Evolutionary conservation across 2,329 filamentous ascomycete genomes (phyloP).

Genomic region (Diaporthe aspalathi): DNA sequence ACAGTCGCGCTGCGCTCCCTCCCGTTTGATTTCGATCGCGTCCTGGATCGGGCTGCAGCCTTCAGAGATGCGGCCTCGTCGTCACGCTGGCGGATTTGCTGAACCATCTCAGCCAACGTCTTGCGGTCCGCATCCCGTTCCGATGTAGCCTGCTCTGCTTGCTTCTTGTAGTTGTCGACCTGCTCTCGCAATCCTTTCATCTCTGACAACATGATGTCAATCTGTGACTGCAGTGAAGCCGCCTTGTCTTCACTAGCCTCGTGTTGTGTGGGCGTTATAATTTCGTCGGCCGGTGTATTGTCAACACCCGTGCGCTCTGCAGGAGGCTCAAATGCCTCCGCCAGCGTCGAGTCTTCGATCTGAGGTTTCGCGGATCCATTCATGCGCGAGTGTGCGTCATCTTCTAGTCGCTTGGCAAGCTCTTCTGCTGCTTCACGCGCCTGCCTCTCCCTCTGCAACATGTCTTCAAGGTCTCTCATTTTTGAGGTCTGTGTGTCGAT

Average conservation of each 20-base stretch:
- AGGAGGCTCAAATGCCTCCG: slow-evolving; percentile 60
- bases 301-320: slow-evolving; percentile 45
- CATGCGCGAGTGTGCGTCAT: slow-evolving; percentile 57
- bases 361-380: slow-evolving; percentile 54
- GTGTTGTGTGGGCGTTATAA: slow-evolving; percentile 45
- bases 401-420: slow-evolving; percentile 76
- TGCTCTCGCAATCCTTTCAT: slow-evolving; percentile 85
- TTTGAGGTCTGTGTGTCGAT: slow-evolving; percentile 84
- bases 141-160: slow-evolving; percentile 83
- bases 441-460: slow-evolving; percentile 81
- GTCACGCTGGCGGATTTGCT: slow-evolving; percentile 77
- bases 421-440: slow-evolving; percentile 89
- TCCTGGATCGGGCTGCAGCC: slow-evolving; percentile 46
- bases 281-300: background rate
- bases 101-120: slow-evolving; percentile 87
- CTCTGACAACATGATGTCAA: slow-evolving; percentile 81
- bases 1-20: slow-evolving; percentile 44
- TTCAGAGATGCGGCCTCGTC: slow-evolving; percentile 62
- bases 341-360: slow-evolving; percentile 53
- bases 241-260: slow-evolving; percentile 31
- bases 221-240: slow-evolving; percentile 69
- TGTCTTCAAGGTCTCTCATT: slow-evolving; percentile 83
- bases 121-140: slow-evolving; percentile 79
- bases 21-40: slow-evolving; percentile 52
- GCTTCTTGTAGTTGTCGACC: slow-evolving; percentile 79